Conservation (phyloP, 1,284 basidiomycete genomes). For the Cutaneotrichosporon mucoides region DNA sequence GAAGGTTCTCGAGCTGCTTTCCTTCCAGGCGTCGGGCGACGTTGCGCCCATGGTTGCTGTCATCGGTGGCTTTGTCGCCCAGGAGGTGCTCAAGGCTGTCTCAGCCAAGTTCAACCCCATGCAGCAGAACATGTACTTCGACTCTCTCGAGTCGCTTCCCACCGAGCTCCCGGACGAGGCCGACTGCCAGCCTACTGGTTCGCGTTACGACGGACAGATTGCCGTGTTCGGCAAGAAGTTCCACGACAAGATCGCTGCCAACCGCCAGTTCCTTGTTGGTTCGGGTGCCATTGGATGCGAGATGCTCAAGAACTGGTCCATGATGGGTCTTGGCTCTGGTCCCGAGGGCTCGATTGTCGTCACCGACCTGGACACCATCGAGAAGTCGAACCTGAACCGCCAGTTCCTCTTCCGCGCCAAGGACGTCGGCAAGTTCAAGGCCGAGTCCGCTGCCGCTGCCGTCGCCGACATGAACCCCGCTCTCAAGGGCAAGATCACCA, state of each 20-base stretch:
- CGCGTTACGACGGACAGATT: slow-evolving; percentile 91
- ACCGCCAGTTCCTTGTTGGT: slow-evolving; percentile 94
- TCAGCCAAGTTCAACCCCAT: slow-evolving; percentile 99
- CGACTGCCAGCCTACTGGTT: slow-evolving; percentile 77
- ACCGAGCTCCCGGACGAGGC: slow-evolving; percentile 68
- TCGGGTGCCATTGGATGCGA: slow-evolving; percentile 99
- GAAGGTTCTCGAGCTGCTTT: slow-evolving; percentile 70
- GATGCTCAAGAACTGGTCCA: slow-evolving; percentile 99
- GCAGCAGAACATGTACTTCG: slow-evolving; percentile 93
- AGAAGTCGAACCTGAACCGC: slow-evolving; percentile 97
- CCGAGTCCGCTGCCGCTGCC: slow-evolving; percentile 88
- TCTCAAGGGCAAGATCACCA: slow-evolving; percentile 78
- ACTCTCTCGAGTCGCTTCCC: slow-evolving; percentile 93
- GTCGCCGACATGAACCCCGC: slow-evolving; percentile 97
- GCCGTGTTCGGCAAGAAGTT: slow-evolving; percentile 91
- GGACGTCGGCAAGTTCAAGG: slow-evolving; percentile 97
- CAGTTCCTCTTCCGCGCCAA: slow-evolving; percentile 98
- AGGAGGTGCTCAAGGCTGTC: slow-evolving; percentile 95
- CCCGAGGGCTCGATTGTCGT: slow-evolving; percentile 82
- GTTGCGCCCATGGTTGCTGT: slow-evolving; percentile 89
- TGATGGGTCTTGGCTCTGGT: slow-evolving; percentile 93
- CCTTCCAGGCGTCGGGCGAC: slow-evolving; percentile 92
- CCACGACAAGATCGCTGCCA: slow-evolving; percentile 87
- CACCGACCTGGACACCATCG: slow-evolving; percentile 97
- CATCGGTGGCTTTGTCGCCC: slow-evolving; percentile 94